Evolutionary conservation across 345 rosid genomes (phyloP), one percentile per base, ranked within the genome.

Genomic region (Boechera stricta): DNA sequence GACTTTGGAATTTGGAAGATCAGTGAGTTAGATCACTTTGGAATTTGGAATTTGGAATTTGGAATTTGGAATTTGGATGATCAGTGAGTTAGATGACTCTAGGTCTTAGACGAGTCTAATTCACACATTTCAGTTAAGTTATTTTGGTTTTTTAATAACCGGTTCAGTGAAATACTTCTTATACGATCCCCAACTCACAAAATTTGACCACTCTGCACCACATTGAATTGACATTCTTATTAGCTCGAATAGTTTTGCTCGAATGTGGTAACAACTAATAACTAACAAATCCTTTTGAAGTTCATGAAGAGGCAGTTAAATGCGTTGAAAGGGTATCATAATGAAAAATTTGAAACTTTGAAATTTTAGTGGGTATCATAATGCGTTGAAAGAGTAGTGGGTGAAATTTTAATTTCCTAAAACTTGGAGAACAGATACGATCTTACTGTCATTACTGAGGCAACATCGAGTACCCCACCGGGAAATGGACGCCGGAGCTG

Each of bases 401-500:
- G 72, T 29, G 56, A 45, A 0, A 4, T 15, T n/a, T 0, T 2
- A 26, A 56, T 66, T 55, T 33, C 2, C 0, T 39, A 48, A 65
- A 35, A 56, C 42, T 36, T 67, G 54, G 47, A 67, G 35, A 47
- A 48, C 42, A 47, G 41, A 58, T 74, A 15, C 29, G 6, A 44
- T 71, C 15, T 21, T 3, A 28, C 7, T 13, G 56, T 53, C 58
- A 5, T 35, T 59, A 59, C 8, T 36, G 28, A 16, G 44, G 49
- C 39, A 61, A 41, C 35, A 64, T 45, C 57, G 72, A 39, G 59
- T 8, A 35, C 16, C 21, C 38, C 2, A 51, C 69, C 64, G 61
- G 33, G 64, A 61, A 59, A 71, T 85, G 84, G 84, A 80, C 26
- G 63, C 56, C 75, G 78, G 79, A 71, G 53, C 72, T 63, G 26